Evolutionary conservation across 169 alveolate genomes (phyloP).

Genomic region (Babesia ovis): DNA sequence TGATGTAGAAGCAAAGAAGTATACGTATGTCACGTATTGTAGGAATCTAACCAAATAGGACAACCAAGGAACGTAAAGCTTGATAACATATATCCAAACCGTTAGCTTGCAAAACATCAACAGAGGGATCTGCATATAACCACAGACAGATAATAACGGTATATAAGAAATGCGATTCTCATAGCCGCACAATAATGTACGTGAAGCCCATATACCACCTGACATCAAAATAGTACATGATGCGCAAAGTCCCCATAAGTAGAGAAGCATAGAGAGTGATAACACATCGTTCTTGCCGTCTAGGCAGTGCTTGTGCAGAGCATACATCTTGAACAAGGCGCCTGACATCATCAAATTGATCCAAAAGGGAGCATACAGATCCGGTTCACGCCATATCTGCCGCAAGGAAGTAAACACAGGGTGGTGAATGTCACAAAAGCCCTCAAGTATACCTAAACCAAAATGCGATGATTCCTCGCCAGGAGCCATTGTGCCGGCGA

Average conservation of each 20-base stretch:
- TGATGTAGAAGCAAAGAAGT: slow-evolving; percentile 11
- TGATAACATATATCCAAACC: slow-evolving; percentile 10
- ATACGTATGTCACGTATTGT: slow-evolving; percentile 1
- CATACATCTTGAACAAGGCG: slow-evolving; percentile 24
- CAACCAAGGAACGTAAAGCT: slow-evolving; percentile 5
- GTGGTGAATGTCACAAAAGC: slow-evolving; percentile 8
- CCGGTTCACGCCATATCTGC: slow-evolving; percentile 39
- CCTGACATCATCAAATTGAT: slow-evolving; percentile 38
- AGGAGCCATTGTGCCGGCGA: not conserved
- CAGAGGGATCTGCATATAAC: slow-evolving; percentile 63
- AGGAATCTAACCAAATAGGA: not conserved
- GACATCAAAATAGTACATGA: slow-evolving; percentile 49
- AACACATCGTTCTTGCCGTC: not conserved
- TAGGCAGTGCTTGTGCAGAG: not conserved
- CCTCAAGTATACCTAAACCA: slow-evolving; percentile 14
- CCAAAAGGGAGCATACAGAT: slow-evolving; percentile 57
- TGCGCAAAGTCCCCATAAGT: slow-evolving; percentile 6
- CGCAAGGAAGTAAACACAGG: slow-evolving; percentile 27
- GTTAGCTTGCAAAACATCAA: slow-evolving; percentile 5
- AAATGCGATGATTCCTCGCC: not conserved
- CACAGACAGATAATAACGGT: slow-evolving; percentile 19
- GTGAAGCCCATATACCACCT: slow-evolving; percentile 2
- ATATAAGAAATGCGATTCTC: not conserved
- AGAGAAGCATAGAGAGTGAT: slow-evolving; percentile 2
- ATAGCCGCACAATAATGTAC: not conserved